Evolutionary conservation across 352 stramenopile species (phyloP).

Genomic region (Hyaloperonospora brassicae): DNA sequence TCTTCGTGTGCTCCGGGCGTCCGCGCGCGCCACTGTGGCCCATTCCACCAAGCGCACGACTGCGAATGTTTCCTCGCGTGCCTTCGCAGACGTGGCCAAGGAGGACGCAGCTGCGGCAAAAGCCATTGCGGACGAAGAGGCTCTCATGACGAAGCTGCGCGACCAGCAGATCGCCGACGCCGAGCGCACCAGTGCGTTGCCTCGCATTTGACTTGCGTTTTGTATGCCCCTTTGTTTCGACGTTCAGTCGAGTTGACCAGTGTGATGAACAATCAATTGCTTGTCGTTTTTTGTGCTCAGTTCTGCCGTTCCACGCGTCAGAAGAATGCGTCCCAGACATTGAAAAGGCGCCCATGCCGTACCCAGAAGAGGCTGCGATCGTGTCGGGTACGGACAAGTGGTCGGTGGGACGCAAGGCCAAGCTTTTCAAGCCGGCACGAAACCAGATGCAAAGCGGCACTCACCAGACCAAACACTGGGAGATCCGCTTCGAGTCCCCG

Average conservation of each 20-base stretch:
- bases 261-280: no score
- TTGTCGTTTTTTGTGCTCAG: constrained; percentile 17
- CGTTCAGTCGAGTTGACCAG: background rate
- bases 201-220: background rate
- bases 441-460: constrained; percentile 84
- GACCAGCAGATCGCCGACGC: constrained; percentile 40
- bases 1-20: constrained; percentile 34
- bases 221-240: background rate
- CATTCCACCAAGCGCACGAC: constrained; percentile 11
- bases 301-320: constrained; percentile 57
- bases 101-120: constrained; percentile 34
- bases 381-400: constrained; percentile 60
- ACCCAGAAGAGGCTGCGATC: constrained; percentile 53
- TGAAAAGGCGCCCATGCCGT: constrained; percentile 42
- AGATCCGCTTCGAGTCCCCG: constrained; percentile 67
- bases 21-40: constrained; percentile 14
- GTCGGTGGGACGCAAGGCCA: constrained; percentile 55
- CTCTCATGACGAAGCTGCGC: constrained; percentile 46
- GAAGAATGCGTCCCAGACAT: constrained; percentile 40
- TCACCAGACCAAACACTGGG: constrained; percentile 79
- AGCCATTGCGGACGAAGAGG: constrained; percentile 24
- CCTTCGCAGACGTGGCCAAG: constrained; percentile 43
- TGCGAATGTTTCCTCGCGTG: constrained; percentile 12
- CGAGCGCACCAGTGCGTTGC: constrained; percentile 42
- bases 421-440: constrained; percentile 64